Percentiles rank a stretch among this genome's conserved stretches.
Conservation (phyloP, 1,139 yeast genomes). For the Nakaseomyces glabratus region DNA sequence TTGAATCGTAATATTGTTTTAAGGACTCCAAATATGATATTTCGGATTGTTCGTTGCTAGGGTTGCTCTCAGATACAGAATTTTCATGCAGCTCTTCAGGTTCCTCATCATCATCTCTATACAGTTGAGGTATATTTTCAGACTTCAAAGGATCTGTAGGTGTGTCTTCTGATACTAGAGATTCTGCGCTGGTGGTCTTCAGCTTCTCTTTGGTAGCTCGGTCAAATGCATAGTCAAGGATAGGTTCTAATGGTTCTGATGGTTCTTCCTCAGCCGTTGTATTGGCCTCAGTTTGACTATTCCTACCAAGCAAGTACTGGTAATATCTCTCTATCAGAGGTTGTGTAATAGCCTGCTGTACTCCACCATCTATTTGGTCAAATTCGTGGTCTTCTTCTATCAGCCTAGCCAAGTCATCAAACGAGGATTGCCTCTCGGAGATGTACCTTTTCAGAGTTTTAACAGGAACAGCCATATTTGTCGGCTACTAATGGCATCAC, state of each 20-base stretch:
- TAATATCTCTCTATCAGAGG: conserved; percentile 4
- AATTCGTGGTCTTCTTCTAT: conserved; percentile 4
- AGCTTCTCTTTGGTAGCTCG: neutral
- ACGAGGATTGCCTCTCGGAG: conserved; percentile 4
- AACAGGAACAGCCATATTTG: conserved; percentile 4
- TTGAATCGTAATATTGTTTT: neutral
- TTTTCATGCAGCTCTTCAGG: neutral
- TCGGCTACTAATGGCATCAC: too few species aligned
- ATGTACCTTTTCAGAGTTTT: conserved; percentile 2
- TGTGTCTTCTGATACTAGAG: neutral
- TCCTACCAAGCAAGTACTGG: conserved; percentile 1
- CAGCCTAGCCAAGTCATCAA: conserved; percentile 4
- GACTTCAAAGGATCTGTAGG: neutral
- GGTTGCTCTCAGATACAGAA: too few species aligned
- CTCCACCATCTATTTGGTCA: conserved; percentile 2
- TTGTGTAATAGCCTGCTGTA: conserved; percentile 1
- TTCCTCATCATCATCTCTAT: neutral
- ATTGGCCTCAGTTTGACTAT: neutral
- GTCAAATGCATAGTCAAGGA: conserved; percentile 1
- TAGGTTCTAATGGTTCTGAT: neutral
- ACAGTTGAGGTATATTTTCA: neutral
- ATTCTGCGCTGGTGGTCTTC: neutral
- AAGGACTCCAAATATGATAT: conserved; percentile 1
- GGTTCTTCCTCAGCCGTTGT: neutral
- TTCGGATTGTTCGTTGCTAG: neutral